Base-by-base conservation (phyloP, 768 basidiomycete genomes). In the Boletus subcaerulescens region DNA sequence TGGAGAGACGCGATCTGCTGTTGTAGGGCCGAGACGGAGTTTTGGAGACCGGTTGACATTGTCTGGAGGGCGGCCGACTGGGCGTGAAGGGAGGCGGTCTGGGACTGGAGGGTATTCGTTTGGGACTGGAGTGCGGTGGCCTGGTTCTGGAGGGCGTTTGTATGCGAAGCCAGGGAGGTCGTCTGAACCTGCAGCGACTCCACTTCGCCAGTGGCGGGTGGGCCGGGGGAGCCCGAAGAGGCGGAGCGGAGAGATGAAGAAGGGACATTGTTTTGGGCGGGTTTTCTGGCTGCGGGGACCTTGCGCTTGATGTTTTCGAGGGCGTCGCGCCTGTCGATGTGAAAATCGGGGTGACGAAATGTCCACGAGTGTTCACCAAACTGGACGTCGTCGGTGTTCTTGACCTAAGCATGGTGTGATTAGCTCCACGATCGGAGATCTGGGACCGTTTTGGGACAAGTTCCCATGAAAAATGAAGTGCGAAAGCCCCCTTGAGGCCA, bases 321-420 rank as follows among this genome's bases (percentile, higher is more conserved):
- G 11, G 76, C 77, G 45, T 81, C 79, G 22, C 77, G 76, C 41
- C 78, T 71, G 61, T 81, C 79, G 17, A 77, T 70, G 58, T 77
- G 79, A 56, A 80, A 80, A 58, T 80, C 79, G 17, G 79, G 79
- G 50, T 80, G 79, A n/a, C 76, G 74, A 58, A 80, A 80, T 1
- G 77, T 81, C 79, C 79, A 80, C 36, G 75, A 68, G 58, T 83
- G 81, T 58, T 84, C 82, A 52, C 83, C 82, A 54, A 79, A 91
- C 58, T 85, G 82, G 66, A 82, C 77, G 61, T 91, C 91, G 59
- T 93, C 93, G 3, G 84, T 85, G 63, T 90, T 92, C 72, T 94
- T 95, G 59, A 94, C 84, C 78, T 77, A n/a, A 44, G 22, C 12
- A 12, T 4, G 52, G n/a, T 2, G 32, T 17, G 3, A 50, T 59